These are phyloP conservation scores for Chrysoporthe puriensis DNA, from an alignment of 2,329 filamentous ascomycete species.

Conservation along the genomic window DNA sequence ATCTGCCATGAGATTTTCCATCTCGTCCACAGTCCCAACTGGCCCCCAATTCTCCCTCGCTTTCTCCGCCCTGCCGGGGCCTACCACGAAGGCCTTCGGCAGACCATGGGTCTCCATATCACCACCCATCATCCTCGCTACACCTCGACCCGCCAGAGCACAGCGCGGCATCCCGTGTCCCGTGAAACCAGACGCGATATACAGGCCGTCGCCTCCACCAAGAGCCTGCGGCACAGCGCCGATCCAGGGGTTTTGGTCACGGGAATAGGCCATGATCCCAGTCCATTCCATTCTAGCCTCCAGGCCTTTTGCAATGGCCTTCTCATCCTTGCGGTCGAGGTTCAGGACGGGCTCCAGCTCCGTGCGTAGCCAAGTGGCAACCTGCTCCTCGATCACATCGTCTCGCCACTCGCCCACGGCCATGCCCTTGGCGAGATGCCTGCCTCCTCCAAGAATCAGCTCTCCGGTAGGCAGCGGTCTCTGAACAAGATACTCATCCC, in stretches of 20 bases:
- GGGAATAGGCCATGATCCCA: constrained; percentile 77
- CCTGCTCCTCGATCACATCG: constrained; percentile 42
- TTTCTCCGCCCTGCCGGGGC: constrained; percentile 37
- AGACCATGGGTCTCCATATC: constrained; percentile 45
- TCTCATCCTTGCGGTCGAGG: constrained; percentile 35
- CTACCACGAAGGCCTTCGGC: constrained; percentile 47
- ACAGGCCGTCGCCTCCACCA: constrained; percentile 60
- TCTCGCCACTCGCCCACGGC: constrained; percentile 45
- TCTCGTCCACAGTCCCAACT: constrained; percentile 29
- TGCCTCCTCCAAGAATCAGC: constrained; percentile 73
- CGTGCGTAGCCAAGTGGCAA: constrained; percentile 59
- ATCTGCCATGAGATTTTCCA: constrained; percentile 26
- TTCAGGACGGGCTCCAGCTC: constrained; percentile 48
- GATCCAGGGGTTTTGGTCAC: constrained; percentile 72
- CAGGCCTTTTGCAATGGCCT: constrained; percentile 41
- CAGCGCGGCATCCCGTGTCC: constrained; percentile 80
- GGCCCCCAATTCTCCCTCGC: constrained; percentile 30
- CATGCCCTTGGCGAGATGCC: constrained; percentile 55
- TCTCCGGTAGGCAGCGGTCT: constrained; percentile 61
- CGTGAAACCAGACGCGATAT: constrained; percentile 68
- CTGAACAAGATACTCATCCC: constrained; percentile 76
- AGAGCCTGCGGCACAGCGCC: constrained; percentile 62
- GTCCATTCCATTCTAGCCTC: constrained; percentile 70
- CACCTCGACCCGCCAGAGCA: constrained; percentile 66
- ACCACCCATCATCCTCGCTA: constrained; percentile 61